Evolutionary conservation across 768 basidiomycete species (phyloP), one percentile per base, ranked within the genome.

Genomic region (Tricholoma bakamatsutake): DNA sequence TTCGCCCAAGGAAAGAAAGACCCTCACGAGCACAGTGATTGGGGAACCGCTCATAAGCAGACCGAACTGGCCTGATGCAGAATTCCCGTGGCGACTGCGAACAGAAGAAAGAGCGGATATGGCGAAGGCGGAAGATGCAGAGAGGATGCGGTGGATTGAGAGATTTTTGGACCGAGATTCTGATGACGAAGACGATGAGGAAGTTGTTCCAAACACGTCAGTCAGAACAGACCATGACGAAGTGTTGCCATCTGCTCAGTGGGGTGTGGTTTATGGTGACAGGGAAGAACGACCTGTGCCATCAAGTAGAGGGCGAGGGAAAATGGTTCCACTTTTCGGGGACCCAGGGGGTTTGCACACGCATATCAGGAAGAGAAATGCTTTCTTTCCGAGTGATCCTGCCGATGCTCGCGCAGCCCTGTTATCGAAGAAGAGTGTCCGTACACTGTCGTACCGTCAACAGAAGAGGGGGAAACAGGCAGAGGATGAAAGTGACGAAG

Each of bases 31-130:
- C 15, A 60, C 59, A 49, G 52, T 60, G 47, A 62, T 59, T 40
- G 61, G 65, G 17, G 76, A 75, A 35, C 69, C 69, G n/a, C 59
- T 64, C 4, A 48, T 65, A 1, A 78, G 80, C 34, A 78, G 70
- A 52, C 87, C 88, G 9, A 85, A 88, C 64, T 92, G 90, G 90
- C 85, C 85, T 6, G 90, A 93, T 62, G 60, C 74, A 7, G 83
- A 83, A 68, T 91, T 90, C 63, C 90, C 90, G 18, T 93, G 90
- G 90, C 79, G 79, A 49, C 65, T 85, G 59, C 75, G 84, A 53
- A 75, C 72, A n/a, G 76, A 81, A 58, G 79, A 85, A 65, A 76
- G 79, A 31, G 71, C 73, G 21, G 80, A 83, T 49, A 60, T 75
- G 46, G 74, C 75, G 21, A 80, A 78, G 62, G 75, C 76, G 30